Base-by-base conservation (phyloP, 805 yeast species). In the Candida maesae region DNA sequence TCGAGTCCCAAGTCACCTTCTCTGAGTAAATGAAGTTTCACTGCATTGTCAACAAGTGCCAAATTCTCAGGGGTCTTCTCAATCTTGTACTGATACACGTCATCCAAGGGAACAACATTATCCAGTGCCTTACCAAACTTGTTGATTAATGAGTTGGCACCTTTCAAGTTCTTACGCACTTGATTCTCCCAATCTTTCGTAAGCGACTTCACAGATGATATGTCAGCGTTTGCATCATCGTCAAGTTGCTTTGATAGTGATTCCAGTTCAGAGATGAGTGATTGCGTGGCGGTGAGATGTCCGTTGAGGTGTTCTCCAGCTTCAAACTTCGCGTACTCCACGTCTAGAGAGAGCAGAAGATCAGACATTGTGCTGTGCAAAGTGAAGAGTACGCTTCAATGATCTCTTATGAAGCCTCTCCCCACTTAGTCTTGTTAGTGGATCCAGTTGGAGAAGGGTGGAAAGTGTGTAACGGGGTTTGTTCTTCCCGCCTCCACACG, bases 1-100 rank as follows among this genome's bases (percentile, higher is more conserved):
- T 57, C 51, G 3, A 46, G 46, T 36, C 55, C 53, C 11, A 69
- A 60, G 39, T 71, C 66, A n/a, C 74, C 76, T 40, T 66, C 66
- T n/a, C 79, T 60, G 10, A 70, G 55, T 16, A 76, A 54, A 49
- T 76, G 79, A 41, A 66, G 59, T 16, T 67, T 65, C 9, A 76
- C 63, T 1, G 77, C 76, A 14, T 57, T 55, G 25, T 70, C 64
- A 16, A 74, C 60, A 26, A 58, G 46, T 9, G 45, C 38, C 39
- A 51, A 35, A 29, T 43, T 49, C 14, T 49, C 16, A 5, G 51
- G 42, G 2, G 58, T 52, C 25, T 46, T 52, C 2, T 49, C 50
- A 10, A 67, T 46, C 33, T 56, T 58, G 37, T 66, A 58, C n/a
- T 58, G 49, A 35, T 65, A 65, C 10, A 63, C 61, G 24, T 59